Evolutionary conservation across 1,284 basidiomycete species (phyloP), one percentile per base, ranked within the genome.

Genomic region (Microstroma glucosiphilum): DNA sequence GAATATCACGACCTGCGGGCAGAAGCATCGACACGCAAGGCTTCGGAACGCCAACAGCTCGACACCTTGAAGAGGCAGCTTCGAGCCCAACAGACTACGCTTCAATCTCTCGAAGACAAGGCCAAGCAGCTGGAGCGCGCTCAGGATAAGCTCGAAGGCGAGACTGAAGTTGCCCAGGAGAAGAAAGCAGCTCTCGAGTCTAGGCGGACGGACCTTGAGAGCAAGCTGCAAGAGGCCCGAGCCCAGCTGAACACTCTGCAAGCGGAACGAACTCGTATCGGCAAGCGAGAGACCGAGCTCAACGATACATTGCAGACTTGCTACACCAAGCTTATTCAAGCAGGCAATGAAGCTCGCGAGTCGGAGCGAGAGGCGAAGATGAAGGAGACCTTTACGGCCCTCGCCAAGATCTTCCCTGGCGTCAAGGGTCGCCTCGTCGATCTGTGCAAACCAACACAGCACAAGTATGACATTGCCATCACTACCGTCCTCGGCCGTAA

Each of bases 381-480:
- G 66, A 92, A 92, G 78, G 92, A 97, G 77, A 91, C 88, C 0
- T 82, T 97, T 25, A 81, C 86, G 1, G 90, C 84, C 71, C 80
- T 99, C 58, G 91, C 92, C 71, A 84, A 90, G 2, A 69, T 70
- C 59, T 72, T 73, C 60, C 66, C 72, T 17, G 79, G 77, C 49
- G 81, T 82, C 2, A 76, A 76, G 37, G 96, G 96, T 0, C 86
- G 94, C 40, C 86, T 98, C 3, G 84, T 91, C 40, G 93, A 97
- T 76, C 83, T 97, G 9, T 96, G 92, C 83, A 91, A 92, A 78
- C 92, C 94, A 0, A 91, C 89, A 0, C 88, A 90, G 64, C 85
- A 88, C 63, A 96, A 96, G 81, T 98, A 96, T 76, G 90, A 96
- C 75, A 85, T 86, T 0, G 92, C 96, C 0, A 90, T 98, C n/a